Evolutionary conservation across 345 rosid species (phyloP).

Genomic region (Euphorbia lathyris): DNA sequence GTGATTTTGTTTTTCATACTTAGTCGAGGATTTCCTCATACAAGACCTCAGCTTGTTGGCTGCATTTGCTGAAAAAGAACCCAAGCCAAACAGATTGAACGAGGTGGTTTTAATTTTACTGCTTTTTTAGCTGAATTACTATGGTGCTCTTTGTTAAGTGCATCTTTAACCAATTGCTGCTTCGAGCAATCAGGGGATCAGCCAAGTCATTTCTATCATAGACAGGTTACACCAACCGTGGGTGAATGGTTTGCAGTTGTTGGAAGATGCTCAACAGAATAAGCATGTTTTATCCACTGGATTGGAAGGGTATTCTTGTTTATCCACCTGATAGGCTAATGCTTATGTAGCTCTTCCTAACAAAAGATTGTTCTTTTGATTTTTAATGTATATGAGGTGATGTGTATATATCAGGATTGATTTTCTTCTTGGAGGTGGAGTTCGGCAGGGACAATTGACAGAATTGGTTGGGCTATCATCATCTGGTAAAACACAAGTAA

Average conservation of each 20-base stretch:
- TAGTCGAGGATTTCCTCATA: slow-evolving; percentile 60
- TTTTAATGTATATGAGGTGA: slow-evolving; percentile 2
- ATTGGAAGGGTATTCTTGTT: slow-evolving; percentile 41
- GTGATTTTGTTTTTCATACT: background rate
- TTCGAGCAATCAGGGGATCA: slow-evolving; percentile 43
- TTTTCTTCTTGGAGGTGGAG: slow-evolving; percentile 63
- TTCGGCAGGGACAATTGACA: slow-evolving; percentile 60
- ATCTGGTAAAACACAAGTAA: slow-evolving; percentile 88
- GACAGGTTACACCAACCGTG: slow-evolving; percentile 46
- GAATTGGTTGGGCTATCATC: slow-evolving; percentile 87
- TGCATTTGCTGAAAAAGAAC: slow-evolving; percentile 41
- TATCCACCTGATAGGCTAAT: background rate
- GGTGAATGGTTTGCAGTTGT: slow-evolving; percentile 54
- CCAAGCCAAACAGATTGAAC: slow-evolving; percentile 38
- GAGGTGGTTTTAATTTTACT: slow-evolving; percentile 31
- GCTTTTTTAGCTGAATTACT: background rate
- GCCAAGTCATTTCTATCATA: slow-evolving; percentile 44
- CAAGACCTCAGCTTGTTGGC: slow-evolving; percentile 48
- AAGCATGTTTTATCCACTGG: slow-evolving; percentile 58
- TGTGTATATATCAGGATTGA: slow-evolving; percentile 48
- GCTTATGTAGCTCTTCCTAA: background rate
- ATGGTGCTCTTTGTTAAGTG: background rate
- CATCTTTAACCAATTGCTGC: background rate
- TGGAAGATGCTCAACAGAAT: slow-evolving; percentile 46
- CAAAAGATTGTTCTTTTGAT: background rate